Evolutionary conservation across 345 rosid genomes (phyloP), one percentile per base, ranked within the genome.

Genomic region (Citrus mangshanensis): DNA sequence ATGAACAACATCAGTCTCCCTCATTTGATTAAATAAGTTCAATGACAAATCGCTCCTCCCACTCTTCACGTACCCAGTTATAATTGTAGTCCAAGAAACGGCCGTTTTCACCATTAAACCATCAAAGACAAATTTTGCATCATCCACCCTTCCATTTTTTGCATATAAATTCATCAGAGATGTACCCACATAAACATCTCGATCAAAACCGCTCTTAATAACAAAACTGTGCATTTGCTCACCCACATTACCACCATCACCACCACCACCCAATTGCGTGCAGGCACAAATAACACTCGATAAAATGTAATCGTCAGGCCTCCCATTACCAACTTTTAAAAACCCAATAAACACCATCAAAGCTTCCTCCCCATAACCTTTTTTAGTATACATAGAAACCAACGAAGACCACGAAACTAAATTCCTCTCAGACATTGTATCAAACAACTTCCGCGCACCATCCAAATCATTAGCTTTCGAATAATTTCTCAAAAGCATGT

Each of bases 351-450:
- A 93, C 59, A 82, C 60, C 13, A 49, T 0, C 75, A 92, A 79
- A 27, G 91, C 88, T 37, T 93, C 90, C 21, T 82, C 82, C 6
- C 77, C 64, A 74, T 71, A 84, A 7, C 90, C 89, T 72, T 83
- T 83, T 72, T 82, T 82, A 69, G 86, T 69, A 75, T 88, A 88
- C 89, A 88, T 88, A 46, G 95, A 93, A 84, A 90, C 86, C 87
- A 87, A 82, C 0, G 95, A 87, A 72, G 98, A 93, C 94, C 98
- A 93, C 70, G 91, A 84, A 82, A 90, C 77, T 76, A 89, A 84
- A 78, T 89, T 91, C 85, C 89, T 91, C 1, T 86, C 85, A 14
- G 87, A 40, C 88, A 90, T 89, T 86, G 32, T 83, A 62, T 87
- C 92, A 74, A 93, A 91, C 90, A 93, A 6, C 55, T 75, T 79